A percentile compares a stretch with the other conserved stretches of the same genome.
phyloP scores from a whole-genome alignment of 2,329 filamentous ascomycete genomes.

The Xylaria sp. region DNA sequence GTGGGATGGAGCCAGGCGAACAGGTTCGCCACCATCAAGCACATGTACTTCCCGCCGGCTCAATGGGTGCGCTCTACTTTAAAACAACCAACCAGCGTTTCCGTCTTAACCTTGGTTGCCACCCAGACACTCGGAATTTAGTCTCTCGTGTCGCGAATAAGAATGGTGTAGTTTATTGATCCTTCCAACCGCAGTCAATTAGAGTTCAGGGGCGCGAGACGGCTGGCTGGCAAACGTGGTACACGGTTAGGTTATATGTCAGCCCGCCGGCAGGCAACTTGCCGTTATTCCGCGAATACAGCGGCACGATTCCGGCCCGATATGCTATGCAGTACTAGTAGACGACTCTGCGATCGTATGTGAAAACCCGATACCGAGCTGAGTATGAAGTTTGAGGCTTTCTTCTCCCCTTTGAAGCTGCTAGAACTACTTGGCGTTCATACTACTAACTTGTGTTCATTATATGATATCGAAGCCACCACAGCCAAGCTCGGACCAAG shows the following conservation, averaged over 20 bases:
- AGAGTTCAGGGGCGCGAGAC: no score
- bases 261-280: conserved; percentile 16
- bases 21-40: neutral
- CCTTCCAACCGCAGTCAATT: neutral
- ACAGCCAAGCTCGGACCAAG: conserved; percentile 1
- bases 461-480: neutral
- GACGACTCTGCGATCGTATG: neutral
- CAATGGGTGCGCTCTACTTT: no score
- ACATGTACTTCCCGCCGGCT: neutral
- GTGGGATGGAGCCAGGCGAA: neutral
- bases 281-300: neutral
- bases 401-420: neutral
- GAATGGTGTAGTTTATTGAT: neutral
- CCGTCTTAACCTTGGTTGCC: neutral
- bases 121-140: neutral
- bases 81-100: no score
- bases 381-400: neutral
- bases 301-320: neutral
- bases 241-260: no score
- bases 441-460: neutral
- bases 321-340: neutral
- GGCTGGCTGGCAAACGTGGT: no score
- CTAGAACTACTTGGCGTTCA: no score
- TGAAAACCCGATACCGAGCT: neutral
- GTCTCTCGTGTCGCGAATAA: neutral